Conservation (phyloP, 129 eudicot genomes). For the Flaveria brownii region DNA sequence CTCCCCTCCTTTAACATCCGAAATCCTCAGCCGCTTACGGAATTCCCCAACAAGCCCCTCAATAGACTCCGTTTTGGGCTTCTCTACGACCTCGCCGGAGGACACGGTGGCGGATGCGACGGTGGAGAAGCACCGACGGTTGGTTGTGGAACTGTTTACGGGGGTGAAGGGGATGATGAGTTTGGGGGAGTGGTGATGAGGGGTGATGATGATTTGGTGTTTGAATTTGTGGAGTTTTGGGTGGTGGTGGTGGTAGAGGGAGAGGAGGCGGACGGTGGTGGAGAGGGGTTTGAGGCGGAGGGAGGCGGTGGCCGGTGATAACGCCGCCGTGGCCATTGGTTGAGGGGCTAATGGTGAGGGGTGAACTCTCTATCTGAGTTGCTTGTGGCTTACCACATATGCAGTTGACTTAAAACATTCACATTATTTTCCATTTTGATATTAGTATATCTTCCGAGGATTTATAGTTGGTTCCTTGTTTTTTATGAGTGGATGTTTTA, state of each 20-base stretch:
- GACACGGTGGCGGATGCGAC: constrained; percentile 43
- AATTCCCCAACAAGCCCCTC: constrained; percentile 58
- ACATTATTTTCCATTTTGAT: too few relatives aligned
- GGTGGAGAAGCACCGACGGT: constrained; percentile 39
- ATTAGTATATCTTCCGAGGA: too few relatives aligned
- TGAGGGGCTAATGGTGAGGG: background rate
- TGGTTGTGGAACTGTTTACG: constrained; percentile 21
- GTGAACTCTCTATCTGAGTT: background rate
- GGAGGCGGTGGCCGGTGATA: constrained; percentile 65
- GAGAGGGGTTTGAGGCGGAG: constrained; percentile 55
- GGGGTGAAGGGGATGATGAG: constrained; percentile 22
- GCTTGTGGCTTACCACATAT: background rate
- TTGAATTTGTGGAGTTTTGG: constrained; percentile 26
- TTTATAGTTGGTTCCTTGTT: too few relatives aligned
- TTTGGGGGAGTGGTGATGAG: constrained; percentile 36
- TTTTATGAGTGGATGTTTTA: too few relatives aligned
- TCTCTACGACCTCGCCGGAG: constrained; percentile 44
- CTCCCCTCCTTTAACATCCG: constrained; percentile 74
- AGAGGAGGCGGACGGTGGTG: constrained; percentile 54
- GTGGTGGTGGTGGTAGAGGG: constrained; percentile 31
- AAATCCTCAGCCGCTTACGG: constrained; percentile 58
- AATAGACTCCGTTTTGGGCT: constrained; percentile 30
- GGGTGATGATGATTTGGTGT: constrained; percentile 24
- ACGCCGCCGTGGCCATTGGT: constrained; percentile 63
- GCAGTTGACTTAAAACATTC: too few relatives aligned